These are phyloP conservation scores for Neurospora sp. DNA, from an alignment of 2,329 filamentous ascomycete species.

Conservation along the genomic window DNA sequence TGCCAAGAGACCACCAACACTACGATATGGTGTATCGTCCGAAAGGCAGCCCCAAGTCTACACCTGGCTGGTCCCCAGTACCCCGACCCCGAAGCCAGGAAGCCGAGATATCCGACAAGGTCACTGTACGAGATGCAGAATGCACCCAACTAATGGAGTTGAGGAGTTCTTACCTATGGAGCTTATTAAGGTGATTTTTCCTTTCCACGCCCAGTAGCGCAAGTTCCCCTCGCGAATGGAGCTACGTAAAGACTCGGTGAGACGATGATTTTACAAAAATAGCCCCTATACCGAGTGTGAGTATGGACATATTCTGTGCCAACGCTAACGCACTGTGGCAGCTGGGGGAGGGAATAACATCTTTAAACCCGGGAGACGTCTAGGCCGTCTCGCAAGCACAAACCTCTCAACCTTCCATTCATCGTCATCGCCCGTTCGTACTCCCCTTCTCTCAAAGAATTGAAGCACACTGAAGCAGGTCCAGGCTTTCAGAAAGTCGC, in stretches of 20 bases:
- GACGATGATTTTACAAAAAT: background rate
- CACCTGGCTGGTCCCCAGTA: background rate
- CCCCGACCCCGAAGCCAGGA: background rate
- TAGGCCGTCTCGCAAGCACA: background rate
- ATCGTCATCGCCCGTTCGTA: background rate
- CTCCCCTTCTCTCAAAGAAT: background rate
- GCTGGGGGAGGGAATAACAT: background rate
- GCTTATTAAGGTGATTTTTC: background rate
- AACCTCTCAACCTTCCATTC: background rate
- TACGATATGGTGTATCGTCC: background rate
- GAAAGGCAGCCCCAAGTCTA: background rate
- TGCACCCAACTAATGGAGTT: background rate
- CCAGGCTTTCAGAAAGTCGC: background rate
- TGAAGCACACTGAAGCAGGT: background rate
- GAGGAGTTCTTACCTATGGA: background rate
- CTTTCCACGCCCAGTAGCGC: background rate
- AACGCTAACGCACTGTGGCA: background rate
- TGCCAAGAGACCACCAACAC: background rate
- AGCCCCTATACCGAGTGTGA: rapidly evolving
- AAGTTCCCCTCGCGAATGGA: background rate
- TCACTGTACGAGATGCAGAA: background rate
- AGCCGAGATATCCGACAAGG: background rate
- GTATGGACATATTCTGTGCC: background rate
- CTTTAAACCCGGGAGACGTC: background rate
- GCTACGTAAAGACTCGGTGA: background rate